Base-by-base conservation (phyloP, 208 protist species). In the Wallacemonas sp. region DNA sequence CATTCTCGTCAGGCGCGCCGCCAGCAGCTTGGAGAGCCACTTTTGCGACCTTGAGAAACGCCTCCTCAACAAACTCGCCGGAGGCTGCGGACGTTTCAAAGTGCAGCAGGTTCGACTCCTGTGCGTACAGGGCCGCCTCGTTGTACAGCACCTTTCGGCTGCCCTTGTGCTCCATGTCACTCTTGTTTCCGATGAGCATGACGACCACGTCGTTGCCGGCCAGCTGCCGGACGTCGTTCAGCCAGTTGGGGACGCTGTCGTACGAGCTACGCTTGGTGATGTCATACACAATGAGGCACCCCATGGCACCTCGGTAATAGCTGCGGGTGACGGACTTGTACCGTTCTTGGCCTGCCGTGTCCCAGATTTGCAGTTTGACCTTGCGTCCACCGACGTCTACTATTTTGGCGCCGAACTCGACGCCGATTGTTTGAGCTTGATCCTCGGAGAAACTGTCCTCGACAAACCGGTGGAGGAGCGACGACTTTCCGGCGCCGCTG, bases 281-380 rank as follows among this genome's bases (percentile, higher is more conserved):
- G 78, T 99, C 98, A 78, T 99, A 99, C 3, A 99, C 98, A 49
- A 99, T 95, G 18, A 99, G 82, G 39, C 98, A 99, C 11, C 98
- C 97, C 16, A 98, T 95, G 3, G 98, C 98, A 32, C 98, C 98
- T 20, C 98, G 85, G 79, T 99, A 99, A 57, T 95, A 97, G 61
- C 81, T 91, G 26, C 84, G 63, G 1, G 98, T 99, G 61, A 99
- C 99, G 20, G 98, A 98, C 52, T 98, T 95, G 74, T 99, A 99
- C 18, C 98, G 77, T 77, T 99, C 98, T 76, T 99, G 98, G 22
- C 98, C 98, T 7, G 87, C 96, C 8, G 97, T 99, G 68, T 99
- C 97, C 97, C 97, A 98, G 72, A 99, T 99, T 73, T 99, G 97
- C 32, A 98, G 76, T 76, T 99, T 99, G 46, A 99, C 92, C 57